Percentiles rank a stretch among this genome's conserved stretches.
These are phyloP conservation scores for Exophiala xenobiotica DNA, from an alignment of 2,329 filamentous ascomycete species.

Conservation along the genomic window DNA sequence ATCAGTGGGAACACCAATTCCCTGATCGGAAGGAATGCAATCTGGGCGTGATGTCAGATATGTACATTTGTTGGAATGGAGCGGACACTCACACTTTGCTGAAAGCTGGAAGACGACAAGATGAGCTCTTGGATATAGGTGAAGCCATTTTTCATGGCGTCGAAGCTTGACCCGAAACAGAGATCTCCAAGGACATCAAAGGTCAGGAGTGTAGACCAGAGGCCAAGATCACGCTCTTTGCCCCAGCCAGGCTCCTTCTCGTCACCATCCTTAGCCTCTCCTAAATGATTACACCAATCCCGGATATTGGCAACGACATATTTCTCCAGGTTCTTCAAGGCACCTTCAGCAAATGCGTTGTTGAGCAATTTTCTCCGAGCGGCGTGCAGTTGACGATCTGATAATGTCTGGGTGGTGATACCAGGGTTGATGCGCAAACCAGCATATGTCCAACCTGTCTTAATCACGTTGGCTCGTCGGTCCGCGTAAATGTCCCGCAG, in stretches of 20 bases:
- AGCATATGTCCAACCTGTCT: slow-evolving; percentile 51
- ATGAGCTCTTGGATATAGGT: slow-evolving; percentile 44
- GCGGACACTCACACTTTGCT: slow-evolving; percentile 8
- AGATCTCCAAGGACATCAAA: slow-evolving; percentile 55
- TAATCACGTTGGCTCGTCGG: slow-evolving; percentile 46
- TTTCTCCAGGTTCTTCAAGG: slow-evolving; percentile 45
- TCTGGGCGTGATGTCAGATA: neutral
- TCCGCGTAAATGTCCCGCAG: slow-evolving; percentile 51
- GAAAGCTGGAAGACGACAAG: slow-evolving; percentile 11
- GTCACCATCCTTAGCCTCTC: neutral
- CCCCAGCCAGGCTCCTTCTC: slow-evolving; percentile 36
- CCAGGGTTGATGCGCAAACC: slow-evolving; percentile 42
- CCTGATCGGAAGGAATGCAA: slow-evolving; percentile 11
- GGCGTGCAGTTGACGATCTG: slow-evolving; percentile 19
- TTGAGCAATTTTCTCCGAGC: slow-evolving; percentile 35
- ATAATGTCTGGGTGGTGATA: slow-evolving; percentile 42
- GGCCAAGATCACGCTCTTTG: slow-evolving; percentile 44
- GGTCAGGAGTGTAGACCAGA: slow-evolving; percentile 47
- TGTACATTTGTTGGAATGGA: no score
- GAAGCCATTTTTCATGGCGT: slow-evolving; percentile 46
- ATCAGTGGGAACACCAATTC: slow-evolving; percentile 15
- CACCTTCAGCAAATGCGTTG: slow-evolving; percentile 39
- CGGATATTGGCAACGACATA: slow-evolving; percentile 46
- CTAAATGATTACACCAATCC: slow-evolving; percentile 37
- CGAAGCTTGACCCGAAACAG: slow-evolving; percentile 41